Evolutionary conservation across 129 eudicot species (phyloP), one percentile per base, ranked within the genome.

Genomic region (Artemisia argyi): DNA sequence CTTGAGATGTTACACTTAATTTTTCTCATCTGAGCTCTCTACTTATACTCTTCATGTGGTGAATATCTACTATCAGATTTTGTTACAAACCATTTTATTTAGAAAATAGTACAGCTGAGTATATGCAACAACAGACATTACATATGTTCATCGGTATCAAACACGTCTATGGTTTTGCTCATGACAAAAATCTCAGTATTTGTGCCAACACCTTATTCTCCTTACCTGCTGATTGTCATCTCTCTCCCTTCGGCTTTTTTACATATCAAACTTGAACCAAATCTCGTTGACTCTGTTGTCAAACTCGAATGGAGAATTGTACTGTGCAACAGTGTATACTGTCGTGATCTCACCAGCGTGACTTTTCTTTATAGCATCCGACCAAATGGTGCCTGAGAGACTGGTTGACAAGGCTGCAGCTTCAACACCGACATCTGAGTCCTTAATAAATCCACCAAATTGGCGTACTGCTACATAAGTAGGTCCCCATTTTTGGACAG

Each of bases 221-320:
- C 0, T 18, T 49, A 0, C 63, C 50, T 17, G 11, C 6, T 70
- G 49, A 10, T 47, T 30, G 20, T 19, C 18, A 69, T 69, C 52
- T 20, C 66, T 11, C 47, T n/a, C 51, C 42, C 71, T 32, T 42
- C 60, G 9, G 44, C 2, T 51, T 57, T 1, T 81, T 73, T 78
- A 82, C 83, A 82, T 49, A 24, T 61, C 74, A 73, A 93, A 89
- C 16, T 55, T 80, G 67, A 93, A 69, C 98, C 98, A 93, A 8
- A 93, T 89, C 87, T 93, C 98, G 50, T 93, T 93, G 18, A 89
- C 97, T 69, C 98, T 87, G 74, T 80, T 71, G 8, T 73, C 73
- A 51, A 87, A 93, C 83, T 93, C 98, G 15, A 93, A 93, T 1
- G 98, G 98, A 7, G 97, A 89, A 75, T 93, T 93, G 53, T 89